phyloP scores from a whole-genome alignment of 257 asterid species.

The Avicennia marina region DNA sequence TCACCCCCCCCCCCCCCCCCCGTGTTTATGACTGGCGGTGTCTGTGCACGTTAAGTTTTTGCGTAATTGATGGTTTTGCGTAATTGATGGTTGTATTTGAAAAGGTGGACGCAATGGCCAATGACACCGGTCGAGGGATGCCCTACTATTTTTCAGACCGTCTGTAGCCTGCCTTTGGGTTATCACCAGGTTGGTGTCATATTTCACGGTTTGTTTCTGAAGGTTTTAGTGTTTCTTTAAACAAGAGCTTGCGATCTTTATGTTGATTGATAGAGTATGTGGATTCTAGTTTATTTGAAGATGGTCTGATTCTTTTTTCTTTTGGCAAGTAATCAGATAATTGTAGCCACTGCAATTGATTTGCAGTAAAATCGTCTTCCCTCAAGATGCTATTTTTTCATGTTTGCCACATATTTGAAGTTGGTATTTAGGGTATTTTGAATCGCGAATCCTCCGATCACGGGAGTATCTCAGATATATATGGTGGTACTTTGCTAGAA shows the following conservation, averaged over 20 bases:
- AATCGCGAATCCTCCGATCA: constrained; percentile 1
- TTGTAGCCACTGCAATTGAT: background rate
- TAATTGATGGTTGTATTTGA: no score
- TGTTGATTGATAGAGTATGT: background rate
- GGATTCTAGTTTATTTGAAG: background rate
- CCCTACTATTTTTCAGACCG: constrained; percentile 71
- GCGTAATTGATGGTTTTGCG: no score
- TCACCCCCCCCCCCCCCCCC: no score
- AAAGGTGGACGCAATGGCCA: constrained; percentile 83
- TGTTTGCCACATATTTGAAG: background rate
- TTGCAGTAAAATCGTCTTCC: background rate
- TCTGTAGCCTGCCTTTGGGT: constrained; percentile 75
- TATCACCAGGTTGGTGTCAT: constrained; percentile 68
- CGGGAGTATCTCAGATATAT: background rate
- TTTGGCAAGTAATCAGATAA: background rate
- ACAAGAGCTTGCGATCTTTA: background rate
- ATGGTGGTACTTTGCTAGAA: background rate
- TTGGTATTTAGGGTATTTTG: constrained; percentile 8
- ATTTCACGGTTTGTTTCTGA: constrained; percentile 10
- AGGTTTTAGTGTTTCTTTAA: constrained; percentile 3
- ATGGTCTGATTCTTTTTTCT: constrained; percentile 1
- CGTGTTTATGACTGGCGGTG: no score
- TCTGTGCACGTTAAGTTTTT: no score
- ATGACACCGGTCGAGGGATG: constrained; percentile 90
- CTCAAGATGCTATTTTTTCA: background rate